Base-by-base conservation (phyloP, 768 basidiomycete genomes). In the Neoboletus subvelutipes region DNA sequence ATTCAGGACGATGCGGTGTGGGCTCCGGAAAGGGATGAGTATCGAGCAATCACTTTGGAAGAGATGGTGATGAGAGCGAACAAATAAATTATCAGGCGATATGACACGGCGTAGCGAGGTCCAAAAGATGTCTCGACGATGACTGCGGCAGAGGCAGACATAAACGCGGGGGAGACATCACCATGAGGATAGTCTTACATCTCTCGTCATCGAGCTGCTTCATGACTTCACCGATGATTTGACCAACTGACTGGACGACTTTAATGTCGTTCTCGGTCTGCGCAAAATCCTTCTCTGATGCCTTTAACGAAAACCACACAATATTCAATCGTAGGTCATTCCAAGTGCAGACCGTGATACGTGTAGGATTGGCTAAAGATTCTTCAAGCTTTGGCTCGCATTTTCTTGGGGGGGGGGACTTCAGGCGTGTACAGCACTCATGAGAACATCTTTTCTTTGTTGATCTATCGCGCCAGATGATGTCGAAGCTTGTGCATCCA, bases 51-150 rank as follows among this genome's bases (percentile, higher is more conserved):
- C 28, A 77, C 86, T 10, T 71, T 98, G 68, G 93, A 96, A 65
- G 89, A 92, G 58, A 93, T 98, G 93, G 89, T 96, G 37, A 59
- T 83, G 29, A 79, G 83, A 58, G 87, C 87, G 5, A 76, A 68
- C 52, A 73, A 67, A 29, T 70, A 62, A 57, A 39, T 53, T 48
- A 43, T 3, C n/a, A n/a, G 94, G 43, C 97, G 86, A 72, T 92
- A 98, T 2, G 96, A 98, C 15, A 99, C 97, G 31, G 98, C 96
- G 70, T 99, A 99, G 65, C 97, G 90, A 31, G 97, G 97, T 6
- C 97, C 97, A 20, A 94, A 96, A 0, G 95, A 98, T 0, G 96
- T 94, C 74, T 99, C 98, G 62, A 99, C 97, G 64, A 99, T 99
- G 75, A 98, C 96, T 91, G 55, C 29, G 56, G 50, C 18, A 26